Percentiles rank a stretch among this genome's conserved stretches.
These are phyloP conservation scores for Fusarium graminum DNA, from an alignment of 2,329 filamentous ascomycete genomes.

Conservation along the genomic window DNA sequence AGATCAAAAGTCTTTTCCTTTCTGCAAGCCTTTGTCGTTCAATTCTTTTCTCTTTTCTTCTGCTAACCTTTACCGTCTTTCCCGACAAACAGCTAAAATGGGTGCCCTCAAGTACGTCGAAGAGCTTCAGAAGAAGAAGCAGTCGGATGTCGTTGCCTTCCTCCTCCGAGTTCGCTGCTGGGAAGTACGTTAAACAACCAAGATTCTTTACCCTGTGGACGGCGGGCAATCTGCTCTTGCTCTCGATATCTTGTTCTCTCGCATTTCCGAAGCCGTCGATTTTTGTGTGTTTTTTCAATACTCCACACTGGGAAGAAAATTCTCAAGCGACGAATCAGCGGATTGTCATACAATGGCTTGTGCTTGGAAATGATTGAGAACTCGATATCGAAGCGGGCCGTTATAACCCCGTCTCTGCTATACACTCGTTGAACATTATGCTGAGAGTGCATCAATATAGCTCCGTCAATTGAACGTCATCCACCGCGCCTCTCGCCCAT, in stretches of 20 bases:
- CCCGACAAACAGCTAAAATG: conserved; percentile 76
- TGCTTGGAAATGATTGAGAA: conserved; percentile 17
- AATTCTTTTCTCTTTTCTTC: conserved; percentile 18
- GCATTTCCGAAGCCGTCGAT: conserved; percentile 20
- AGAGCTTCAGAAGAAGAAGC: conserved; percentile 99
- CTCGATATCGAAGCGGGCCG: conserved; percentile 24
- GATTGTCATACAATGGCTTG: conserved; percentile 3
- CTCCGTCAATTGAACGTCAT: conserved; percentile 99
- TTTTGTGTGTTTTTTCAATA: conserved; percentile 33
- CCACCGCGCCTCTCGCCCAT: conserved; percentile 98
- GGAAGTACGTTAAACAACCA: conserved; percentile 81
- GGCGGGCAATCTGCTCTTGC: conserved; percentile 46
- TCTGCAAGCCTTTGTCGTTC: conserved; percentile 12
- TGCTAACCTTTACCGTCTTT: conserved; percentile 46
- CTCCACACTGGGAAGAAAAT: conserved; percentile 34
- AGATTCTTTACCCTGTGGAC: conserved; percentile 54
- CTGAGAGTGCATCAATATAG: conserved; percentile 99
- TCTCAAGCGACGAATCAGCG: conserved; percentile 20
- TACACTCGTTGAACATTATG: conserved; percentile 99
- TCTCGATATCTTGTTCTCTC: conserved; percentile 40
- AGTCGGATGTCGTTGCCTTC: conserved; percentile 99
- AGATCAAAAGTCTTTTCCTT: neutral
- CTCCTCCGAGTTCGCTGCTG: conserved; percentile 99
- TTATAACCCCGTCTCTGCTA: conserved; percentile 68
- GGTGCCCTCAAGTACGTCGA: conserved; percentile 99